Evolutionary conservation across 2,329 filamentous ascomycete species (phyloP), one percentile per base, ranked within the genome.

Genomic region (Aspergillus sclerotialis): DNA sequence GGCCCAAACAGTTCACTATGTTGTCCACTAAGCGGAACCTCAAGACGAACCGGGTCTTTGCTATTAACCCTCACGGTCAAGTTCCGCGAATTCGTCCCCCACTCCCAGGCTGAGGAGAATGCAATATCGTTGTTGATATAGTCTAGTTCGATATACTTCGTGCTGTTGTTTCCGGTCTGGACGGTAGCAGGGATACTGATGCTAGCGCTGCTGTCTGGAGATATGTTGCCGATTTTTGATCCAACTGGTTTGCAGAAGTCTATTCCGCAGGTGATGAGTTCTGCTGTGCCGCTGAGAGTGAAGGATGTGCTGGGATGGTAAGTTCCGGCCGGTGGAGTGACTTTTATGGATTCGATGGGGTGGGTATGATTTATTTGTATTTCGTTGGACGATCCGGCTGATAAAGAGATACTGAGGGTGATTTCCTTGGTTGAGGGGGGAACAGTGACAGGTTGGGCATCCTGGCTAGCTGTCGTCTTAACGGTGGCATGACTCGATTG

Each of bases 121-220:
- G 64, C 60, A 8, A 72, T 57, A 7, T 73, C 70, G 40, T 75
- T 73, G 52, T 75, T 74, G 50, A 72, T 68, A 29, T 65, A 73
- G 44, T 72, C 67, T 9, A 74, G 49, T 1, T 65, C 67, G 1
- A 74, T 38, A 19, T 68, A 61, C 38, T 66, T 63, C 3, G 44
- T 44, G 1, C 63, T 60, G 4, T 40, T 49, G 1, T 63, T 60
- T 3, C 40, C 49, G 7, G 14, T 23, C 1, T 32, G 12, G 3
- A 42, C 28, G 0, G 48, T 56, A 1, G 53, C 41, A 3, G 51
- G 37, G 31, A 73, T 65, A 0, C 49, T 54, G n/a, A 61, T 56
- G 2, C 37, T 54, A 1, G 64, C 56, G 2, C 43, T 48, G 23
- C 44, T 45, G n/a, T 43, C 54, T 0, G 46, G 37, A 1, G 52